A percentile compares a stretch with the other conserved stretches of the same genome.
These are phyloP conservation scores for Hirsutella thompsonii DNA, from an alignment of 2,329 filamentous ascomycete genomes.

Conservation along the genomic window DNA sequence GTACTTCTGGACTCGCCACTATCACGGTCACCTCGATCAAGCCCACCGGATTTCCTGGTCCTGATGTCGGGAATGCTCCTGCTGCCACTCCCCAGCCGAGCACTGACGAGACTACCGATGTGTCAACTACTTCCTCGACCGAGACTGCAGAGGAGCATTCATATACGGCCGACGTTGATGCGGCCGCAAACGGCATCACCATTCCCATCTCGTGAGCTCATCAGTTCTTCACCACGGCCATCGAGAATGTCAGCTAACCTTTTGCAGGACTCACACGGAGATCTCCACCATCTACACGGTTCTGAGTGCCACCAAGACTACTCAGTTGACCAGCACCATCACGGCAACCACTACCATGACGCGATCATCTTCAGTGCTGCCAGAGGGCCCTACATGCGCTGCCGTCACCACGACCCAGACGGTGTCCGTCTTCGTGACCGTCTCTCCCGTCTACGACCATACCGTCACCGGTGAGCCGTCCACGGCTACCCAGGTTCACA, in stretches of 20 bases:
- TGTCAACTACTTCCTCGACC: not conserved
- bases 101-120: not conserved
- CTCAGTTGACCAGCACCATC: slow-evolving; percentile 7
- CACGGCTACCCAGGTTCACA: slow-evolving; percentile 1
- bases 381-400: slow-evolving; percentile 5
- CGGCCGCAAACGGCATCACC: slow-evolving; percentile 8
- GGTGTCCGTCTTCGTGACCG: slow-evolving; percentile 9
- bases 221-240: not conserved
- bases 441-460: slow-evolving; percentile 10
- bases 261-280: slow-evolving; percentile 18
- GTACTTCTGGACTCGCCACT: slow-evolving; percentile 6
- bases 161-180: not conserved
- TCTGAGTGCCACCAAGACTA: slow-evolving; percentile 7
- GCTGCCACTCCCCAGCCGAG: not conserved
- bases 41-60: not conserved
- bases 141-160: slow-evolving; percentile 1
- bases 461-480: slow-evolving; percentile 12
- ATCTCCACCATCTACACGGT: slow-evolving; percentile 20
- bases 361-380: not conserved
- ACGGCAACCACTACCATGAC: slow-evolving; percentile 9
- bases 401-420: slow-evolving; percentile 11
- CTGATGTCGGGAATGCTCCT: not conserved
- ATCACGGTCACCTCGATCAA: slow-evolving; percentile 4
- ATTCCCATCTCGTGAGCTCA: slow-evolving; percentile 21
- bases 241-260: slow-evolving; percentile 3